Evolutionary conservation across 2,329 filamentous ascomycete species (phyloP), one percentile per base, ranked within the genome.

Genomic region (Colletotrichum lindemuthianum): DNA sequence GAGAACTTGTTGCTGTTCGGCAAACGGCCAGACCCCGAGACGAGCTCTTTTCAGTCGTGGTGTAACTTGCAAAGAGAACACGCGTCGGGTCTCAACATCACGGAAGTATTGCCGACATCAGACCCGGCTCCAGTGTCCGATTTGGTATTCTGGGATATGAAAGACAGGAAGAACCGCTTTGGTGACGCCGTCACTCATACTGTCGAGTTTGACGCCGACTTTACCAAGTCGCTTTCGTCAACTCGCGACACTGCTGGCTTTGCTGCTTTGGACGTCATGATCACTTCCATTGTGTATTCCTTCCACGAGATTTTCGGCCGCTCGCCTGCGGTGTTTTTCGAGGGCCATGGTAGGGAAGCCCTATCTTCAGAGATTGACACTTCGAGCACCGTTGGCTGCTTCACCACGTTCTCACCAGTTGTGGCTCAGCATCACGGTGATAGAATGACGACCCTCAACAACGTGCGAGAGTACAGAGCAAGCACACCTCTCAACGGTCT

Each of bases 381-480:
- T 1, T 77, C 79, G 0, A 65, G 72, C 1, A 81, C 78, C 0
- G 76, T 82, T 0, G 81, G 81, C 5, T 83, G 80, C 80, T 82
- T 82, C 59, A 82, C 81, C 1, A 78, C 78, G 0, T 71, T 82
- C 11, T 74, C 70, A 13, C 80, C 80, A 0, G 44, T 79, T 3
- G 68, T 68, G 0, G n/a, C 39, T 10, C 15, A 41, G 0, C 16
- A 40, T 9, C 39, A 45, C 1, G 50, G 15, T 2, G 13, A 60
- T 33, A 43, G 13, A 10, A 8, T 58, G n/a, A 32, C 37, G 13
- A 58, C 55, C 0, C 24, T 55, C n/a, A 45, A 12, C 8, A 32
- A 9, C 8, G 39, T 60, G 8, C 40, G 34, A 9, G 39, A 55
- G 5, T 47, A 40, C 11, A 44, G 50, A 0, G n/a, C 24, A 1